Conservation (phyloP, 805 yeast genomes). For the Debaryomyces hansenii region DNA sequence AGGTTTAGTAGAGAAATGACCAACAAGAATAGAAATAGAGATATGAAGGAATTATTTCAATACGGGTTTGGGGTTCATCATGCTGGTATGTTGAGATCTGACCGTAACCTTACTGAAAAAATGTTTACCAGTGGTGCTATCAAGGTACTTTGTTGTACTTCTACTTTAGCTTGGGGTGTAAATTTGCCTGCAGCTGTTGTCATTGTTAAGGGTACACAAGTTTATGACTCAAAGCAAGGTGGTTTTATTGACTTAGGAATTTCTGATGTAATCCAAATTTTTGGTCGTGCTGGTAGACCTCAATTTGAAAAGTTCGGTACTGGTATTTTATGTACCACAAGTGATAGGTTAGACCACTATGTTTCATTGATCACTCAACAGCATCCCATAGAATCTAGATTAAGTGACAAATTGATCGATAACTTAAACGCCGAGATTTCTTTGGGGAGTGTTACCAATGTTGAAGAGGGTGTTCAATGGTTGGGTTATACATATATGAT, state of each 20-base stretch:
- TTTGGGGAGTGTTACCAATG: conserved; percentile 89
- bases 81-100: conserved; percentile 94
- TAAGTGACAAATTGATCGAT: conserved; percentile 78
- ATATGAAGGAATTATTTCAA: conserved; percentile 74
- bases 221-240: conserved; percentile 91
- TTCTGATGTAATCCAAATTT: conserved; percentile 94
- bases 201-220: conserved; percentile 93
- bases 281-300: conserved; percentile 99
- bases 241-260: conserved; percentile 93
- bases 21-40: conserved; percentile 68
- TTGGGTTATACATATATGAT: conserved; percentile 94
- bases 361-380: conserved; percentile 89
- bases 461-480: conserved; percentile 96
- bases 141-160: conserved; percentile 90
- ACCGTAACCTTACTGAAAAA: conserved; percentile 84
- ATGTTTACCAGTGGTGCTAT: conserved; percentile 85
- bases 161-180: conserved; percentile 99
- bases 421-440: conserved; percentile 96
- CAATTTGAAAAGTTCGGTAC: conserved; percentile 92
- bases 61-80: conserved; percentile 93
- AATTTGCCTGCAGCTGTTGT: conserved; percentile 98
- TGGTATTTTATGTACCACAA: conserved; percentile 83
- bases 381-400: conserved; percentile 90
- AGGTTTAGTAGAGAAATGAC: conserved; percentile 63
- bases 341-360: conserved; percentile 82